These are phyloP conservation scores for Celoporthe dispersa DNA, from an alignment of 2,329 filamentous ascomycete species.

Conservation along the genomic window DNA sequence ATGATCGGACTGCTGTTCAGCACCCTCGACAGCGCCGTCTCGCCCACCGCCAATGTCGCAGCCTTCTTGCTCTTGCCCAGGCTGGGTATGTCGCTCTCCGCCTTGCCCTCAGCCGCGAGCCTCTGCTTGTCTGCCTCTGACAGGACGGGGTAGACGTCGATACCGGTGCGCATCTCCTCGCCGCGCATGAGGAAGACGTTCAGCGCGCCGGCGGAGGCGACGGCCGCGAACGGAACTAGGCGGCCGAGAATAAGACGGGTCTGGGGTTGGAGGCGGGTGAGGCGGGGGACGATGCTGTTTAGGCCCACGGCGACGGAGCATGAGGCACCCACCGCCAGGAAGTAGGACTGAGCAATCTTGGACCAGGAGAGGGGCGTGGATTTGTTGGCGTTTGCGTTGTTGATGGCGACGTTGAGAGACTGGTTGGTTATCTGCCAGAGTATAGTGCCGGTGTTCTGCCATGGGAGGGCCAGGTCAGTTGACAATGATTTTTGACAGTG, in stretches of 20 bases:
- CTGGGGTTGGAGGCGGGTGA: constrained; percentile 75
- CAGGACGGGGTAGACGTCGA: constrained; percentile 87
- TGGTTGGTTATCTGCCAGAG: constrained; percentile 97
- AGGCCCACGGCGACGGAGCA: constrained; percentile 93
- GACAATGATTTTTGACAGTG: neutral
- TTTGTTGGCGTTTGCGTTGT: constrained; percentile 97
- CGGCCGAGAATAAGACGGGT: constrained; percentile 78
- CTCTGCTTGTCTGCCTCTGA: constrained; percentile 69
- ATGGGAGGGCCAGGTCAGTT: constrained; percentile 1
- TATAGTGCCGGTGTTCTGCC: constrained; percentile 77
- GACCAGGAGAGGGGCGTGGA: constrained; percentile 83
- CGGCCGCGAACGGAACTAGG: constrained; percentile 95
- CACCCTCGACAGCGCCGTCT: constrained; percentile 90
- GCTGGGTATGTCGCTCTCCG: constrained; percentile 68
- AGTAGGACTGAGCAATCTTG: constrained; percentile 86
- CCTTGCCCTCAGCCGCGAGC: constrained; percentile 60
- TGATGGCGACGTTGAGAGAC: constrained; percentile 97
- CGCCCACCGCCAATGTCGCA: constrained; percentile 84
- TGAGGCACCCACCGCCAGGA: constrained; percentile 87
- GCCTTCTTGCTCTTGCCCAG: constrained; percentile 88
- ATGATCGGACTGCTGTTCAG: constrained; percentile 96
- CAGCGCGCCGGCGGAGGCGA: constrained; percentile 85
- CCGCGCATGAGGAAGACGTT: constrained; percentile 98
- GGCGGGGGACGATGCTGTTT: constrained; percentile 84
- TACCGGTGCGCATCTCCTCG: constrained; percentile 91